Percentiles rank a stretch among this genome's conserved stretches.
Conservation (phyloP, 306 rosid genomes). For the Prunus persica region DNA sequence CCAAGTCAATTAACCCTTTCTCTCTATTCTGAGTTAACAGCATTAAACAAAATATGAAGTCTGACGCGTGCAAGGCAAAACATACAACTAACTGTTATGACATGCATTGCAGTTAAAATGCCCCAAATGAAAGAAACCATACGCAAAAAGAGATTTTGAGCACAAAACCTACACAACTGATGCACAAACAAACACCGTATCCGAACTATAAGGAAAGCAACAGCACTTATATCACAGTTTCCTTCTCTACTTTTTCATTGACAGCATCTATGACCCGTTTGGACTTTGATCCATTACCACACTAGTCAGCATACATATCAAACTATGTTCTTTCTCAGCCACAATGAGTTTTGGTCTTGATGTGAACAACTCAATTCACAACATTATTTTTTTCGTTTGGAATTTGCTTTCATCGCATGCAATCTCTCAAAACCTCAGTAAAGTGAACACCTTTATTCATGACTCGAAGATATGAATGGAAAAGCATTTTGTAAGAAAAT, state of each 20-base stretch:
- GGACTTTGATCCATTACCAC: neutral
- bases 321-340: neutral
- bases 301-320: neutral
- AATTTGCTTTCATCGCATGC: neutral
- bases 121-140: neutral
- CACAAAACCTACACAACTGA: neutral
- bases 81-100: neutral
- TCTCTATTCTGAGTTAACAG: neutral
- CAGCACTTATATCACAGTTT: neutral
- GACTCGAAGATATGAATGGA: neutral
- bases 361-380: neutral
- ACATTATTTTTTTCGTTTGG: too few relatives aligned
- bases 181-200: neutral
- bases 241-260: neutral
- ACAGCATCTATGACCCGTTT: neutral
- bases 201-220: neutral
- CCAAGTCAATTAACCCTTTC: neutral
- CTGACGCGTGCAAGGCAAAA: neutral
- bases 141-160: neutral
- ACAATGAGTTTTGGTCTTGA: neutral
- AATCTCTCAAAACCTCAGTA: constrained; percentile 15
- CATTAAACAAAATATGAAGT: neutral
- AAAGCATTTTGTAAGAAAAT: neutral
- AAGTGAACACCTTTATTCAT: constrained; percentile 3
- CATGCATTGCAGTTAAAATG: neutral